Percentiles rank a stretch among this genome's conserved stretches.
Conservation (phyloP, 2,329 filamentous ascomycete species). For the Thelonectria olida region DNA sequence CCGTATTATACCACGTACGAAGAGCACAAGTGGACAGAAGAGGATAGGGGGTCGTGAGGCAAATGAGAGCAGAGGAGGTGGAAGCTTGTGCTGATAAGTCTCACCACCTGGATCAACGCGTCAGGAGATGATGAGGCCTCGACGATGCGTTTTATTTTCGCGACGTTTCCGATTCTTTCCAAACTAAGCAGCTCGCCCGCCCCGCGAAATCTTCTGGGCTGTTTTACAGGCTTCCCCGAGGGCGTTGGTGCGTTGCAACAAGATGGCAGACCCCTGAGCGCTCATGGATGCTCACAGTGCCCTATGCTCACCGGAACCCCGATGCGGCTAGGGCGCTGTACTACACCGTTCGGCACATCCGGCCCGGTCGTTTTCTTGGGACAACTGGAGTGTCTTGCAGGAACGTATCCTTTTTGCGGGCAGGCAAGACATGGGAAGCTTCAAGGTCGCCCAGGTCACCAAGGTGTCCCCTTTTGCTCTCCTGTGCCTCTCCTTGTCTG, state of each 20-base stretch:
- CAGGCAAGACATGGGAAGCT: not conserved
- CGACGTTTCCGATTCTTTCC: conserved; percentile 22
- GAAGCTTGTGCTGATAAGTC: conserved; percentile 27
- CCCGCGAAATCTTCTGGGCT: conserved; percentile 11
- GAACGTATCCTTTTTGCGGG: not conserved
- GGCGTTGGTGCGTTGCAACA: no score
- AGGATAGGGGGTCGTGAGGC: conserved; percentile 32
- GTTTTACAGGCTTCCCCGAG: not conserved
- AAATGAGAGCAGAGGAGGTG: conserved; percentile 28
- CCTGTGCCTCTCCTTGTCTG: not conserved
- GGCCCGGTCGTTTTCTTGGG: conserved; percentile 17
- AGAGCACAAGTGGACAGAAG: conserved; percentile 27
- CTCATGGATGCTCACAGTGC: not conserved
- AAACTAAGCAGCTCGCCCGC: conserved; percentile 18
- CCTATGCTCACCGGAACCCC: conserved; percentile 19
- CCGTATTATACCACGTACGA: conserved; percentile 26
- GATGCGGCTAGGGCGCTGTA: conserved; percentile 19
- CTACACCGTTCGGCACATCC: conserved; percentile 24
- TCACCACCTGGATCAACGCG: conserved; percentile 33
- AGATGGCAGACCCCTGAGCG: not conserved
- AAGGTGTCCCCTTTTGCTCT: conserved; percentile 2
- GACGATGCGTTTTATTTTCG: conserved; percentile 26
- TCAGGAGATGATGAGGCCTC: conserved; percentile 38
- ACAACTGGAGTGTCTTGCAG: not conserved
- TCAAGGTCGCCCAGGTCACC: not conserved